Evolutionary conservation across 768 basidiomycete species (phyloP).

Genomic region (Megacollybia marginata): DNA sequence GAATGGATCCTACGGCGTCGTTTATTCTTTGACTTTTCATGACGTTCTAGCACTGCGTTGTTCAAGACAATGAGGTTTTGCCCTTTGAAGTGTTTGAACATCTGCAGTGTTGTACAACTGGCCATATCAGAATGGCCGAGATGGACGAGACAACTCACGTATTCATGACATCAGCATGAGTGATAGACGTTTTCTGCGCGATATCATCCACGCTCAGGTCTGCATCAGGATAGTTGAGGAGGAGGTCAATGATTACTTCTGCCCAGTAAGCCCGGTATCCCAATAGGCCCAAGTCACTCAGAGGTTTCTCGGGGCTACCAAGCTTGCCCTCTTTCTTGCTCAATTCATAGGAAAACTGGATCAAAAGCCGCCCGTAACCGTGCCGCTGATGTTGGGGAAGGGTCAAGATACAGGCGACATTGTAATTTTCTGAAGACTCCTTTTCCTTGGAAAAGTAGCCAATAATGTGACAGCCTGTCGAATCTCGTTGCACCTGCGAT

Average conservation of each 20-base stretch:
- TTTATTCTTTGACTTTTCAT: slow-evolving; percentile 79
- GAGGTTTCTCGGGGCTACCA: slow-evolving; percentile 96
- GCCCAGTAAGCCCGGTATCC: slow-evolving; percentile 97
- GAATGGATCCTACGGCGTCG: slow-evolving; percentile 72
- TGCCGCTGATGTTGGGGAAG: slow-evolving; percentile 96
- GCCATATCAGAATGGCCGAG: slow-evolving; percentile 7
- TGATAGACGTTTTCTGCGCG: slow-evolving; percentile 91
- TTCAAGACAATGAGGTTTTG: slow-evolving; percentile 90
- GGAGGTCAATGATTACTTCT: slow-evolving; percentile 88
- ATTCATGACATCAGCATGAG: slow-evolving; percentile 95
- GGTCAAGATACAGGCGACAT: slow-evolving; percentile 98
- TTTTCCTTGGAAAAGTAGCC: slow-evolving; percentile 99
- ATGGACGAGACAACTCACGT: slow-evolving; percentile 60
- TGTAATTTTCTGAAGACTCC: slow-evolving; percentile 96
- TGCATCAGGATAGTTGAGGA: slow-evolving; percentile 65
- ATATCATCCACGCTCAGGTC: slow-evolving; percentile 96
- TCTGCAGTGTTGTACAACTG: slow-evolving; percentile 88
- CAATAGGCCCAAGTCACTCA: slow-evolving; percentile 88
- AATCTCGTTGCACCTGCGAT: slow-evolving; percentile 72
- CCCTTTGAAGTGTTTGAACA: slow-evolving; percentile 95
- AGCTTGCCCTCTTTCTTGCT: slow-evolving; percentile 95
- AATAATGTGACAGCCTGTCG: slow-evolving; percentile 86
- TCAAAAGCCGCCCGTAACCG: slow-evolving; percentile 91
- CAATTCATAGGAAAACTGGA: slow-evolving; percentile 97
- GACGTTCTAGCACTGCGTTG: slow-evolving; percentile 84